These are phyloP conservation scores for Aspergillus ochraceus DNA, from an alignment of 2,329 filamentous ascomycete species.

Conservation along the genomic window DNA sequence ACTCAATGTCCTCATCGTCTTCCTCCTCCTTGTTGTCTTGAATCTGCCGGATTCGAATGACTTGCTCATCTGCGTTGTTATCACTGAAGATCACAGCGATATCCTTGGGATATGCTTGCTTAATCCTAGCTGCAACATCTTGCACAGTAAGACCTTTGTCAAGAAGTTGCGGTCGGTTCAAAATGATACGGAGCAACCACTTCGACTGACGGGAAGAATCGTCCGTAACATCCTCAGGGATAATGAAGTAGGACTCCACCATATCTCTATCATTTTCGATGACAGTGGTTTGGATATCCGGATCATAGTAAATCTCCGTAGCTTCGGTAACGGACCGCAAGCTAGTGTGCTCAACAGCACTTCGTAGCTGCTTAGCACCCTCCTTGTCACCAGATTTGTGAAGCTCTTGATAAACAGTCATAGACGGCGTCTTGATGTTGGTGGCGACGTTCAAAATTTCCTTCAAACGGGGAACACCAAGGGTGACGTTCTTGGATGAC, in stretches of 20 bases:
- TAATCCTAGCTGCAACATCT: conserved; percentile 86
- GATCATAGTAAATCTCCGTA: conserved; percentile 97
- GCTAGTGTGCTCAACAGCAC: conserved; percentile 89
- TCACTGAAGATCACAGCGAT: conserved; percentile 95
- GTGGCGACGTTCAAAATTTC: conserved; percentile 98
- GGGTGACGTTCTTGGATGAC: conserved; percentile 98
- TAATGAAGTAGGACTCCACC: conserved; percentile 94
- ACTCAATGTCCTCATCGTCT: conserved; percentile 72
- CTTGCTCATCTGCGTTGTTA: conserved; percentile 93
- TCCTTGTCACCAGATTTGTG: conserved; percentile 67
- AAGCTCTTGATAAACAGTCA: conserved; percentile 82
- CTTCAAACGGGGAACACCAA: conserved; percentile 98
- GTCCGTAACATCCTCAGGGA: conserved; percentile 77
- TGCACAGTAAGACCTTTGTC: conserved; percentile 87
- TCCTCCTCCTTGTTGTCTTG: conserved; percentile 69
- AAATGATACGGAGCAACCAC: conserved; percentile 90
- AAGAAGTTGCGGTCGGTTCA: conserved; percentile 90
- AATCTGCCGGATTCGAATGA: conserved; percentile 87
- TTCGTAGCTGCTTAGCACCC: conserved; percentile 80
- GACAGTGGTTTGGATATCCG: conserved; percentile 79
- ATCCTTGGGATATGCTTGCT: conserved; percentile 80
- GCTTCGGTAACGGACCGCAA: conserved; percentile 86
- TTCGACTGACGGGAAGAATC: conserved; percentile 71
- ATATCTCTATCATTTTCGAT: conserved; percentile 89
- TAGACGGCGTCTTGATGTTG: conserved; percentile 97